These are phyloP conservation scores for Chalaropsis thielavioides DNA, from an alignment of 2,329 filamentous ascomycete genomes.

Conservation along the genomic window DNA sequence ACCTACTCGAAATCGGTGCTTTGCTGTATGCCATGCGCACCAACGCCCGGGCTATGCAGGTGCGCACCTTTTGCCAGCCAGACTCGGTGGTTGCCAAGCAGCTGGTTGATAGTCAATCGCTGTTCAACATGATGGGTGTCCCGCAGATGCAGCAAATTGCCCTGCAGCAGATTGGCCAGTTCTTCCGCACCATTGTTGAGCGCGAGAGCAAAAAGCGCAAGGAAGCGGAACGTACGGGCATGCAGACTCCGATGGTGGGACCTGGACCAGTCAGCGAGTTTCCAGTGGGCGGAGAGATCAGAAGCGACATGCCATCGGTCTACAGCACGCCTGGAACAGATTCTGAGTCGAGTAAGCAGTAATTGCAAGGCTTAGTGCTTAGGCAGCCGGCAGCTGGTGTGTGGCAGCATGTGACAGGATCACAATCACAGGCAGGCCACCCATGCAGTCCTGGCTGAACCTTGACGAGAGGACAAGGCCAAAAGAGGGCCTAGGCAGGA, in stretches of 20 bases:
- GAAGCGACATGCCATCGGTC: slow-evolving; percentile 11
- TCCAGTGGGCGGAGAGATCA: slow-evolving; percentile 10
- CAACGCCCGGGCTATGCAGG: slow-evolving; percentile 37
- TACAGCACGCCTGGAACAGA: background rate
- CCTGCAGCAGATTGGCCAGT: slow-evolving; percentile 36
- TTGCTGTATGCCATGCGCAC: slow-evolving; percentile 38
- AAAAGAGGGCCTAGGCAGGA: slow-evolving; percentile 1
- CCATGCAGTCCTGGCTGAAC: too few species aligned
- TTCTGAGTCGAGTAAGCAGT: background rate
- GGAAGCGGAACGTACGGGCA: slow-evolving; percentile 20
- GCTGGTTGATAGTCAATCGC: slow-evolving; percentile 37
- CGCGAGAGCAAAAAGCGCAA: slow-evolving; percentile 27
- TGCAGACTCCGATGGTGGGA: slow-evolving; percentile 16
- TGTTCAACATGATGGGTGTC: slow-evolving; percentile 37
- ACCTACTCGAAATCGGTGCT: slow-evolving; percentile 31
- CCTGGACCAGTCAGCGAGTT: slow-evolving; percentile 3
- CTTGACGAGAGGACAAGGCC: too few species aligned
- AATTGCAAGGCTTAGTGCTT: background rate
- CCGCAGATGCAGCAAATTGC: slow-evolving; percentile 31
- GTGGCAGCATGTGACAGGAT: background rate
- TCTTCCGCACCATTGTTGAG: slow-evolving; percentile 40
- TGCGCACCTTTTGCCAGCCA: slow-evolving; percentile 44
- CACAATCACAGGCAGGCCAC: background rate
- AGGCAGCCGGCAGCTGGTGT: background rate
- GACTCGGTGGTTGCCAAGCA: slow-evolving; percentile 45